Percentiles rank a stretch among this genome's conserved stretches.
phyloP scores from a whole-genome alignment of 495 filamentous ascomycete species.

The Annulohypoxylon maeteangense region DNA sequence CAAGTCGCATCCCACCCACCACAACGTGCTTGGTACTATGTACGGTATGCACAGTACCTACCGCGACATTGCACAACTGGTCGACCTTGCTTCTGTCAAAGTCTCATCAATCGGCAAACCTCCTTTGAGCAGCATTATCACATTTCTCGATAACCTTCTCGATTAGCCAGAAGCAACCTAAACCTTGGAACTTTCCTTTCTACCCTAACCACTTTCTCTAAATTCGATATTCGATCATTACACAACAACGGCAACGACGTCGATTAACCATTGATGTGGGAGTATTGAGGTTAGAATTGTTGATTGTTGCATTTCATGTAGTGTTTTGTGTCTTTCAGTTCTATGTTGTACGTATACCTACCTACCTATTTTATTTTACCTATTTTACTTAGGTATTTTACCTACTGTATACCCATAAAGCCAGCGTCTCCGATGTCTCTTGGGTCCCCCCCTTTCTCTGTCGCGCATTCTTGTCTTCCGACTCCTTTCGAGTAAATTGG shows the following conservation, averaged over 20 bases:
- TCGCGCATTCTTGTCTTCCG: conserved; percentile 33
- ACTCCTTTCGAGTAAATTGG: conserved; percentile 33
- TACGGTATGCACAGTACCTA: conserved; percentile 30
- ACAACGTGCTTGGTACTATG: conserved; percentile 17
- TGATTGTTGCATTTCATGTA: conserved; percentile 37
- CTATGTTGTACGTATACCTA: conserved; percentile 36
- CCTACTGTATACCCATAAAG: too few species aligned
- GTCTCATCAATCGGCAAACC: conserved; percentile 43
- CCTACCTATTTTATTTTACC: background rate
- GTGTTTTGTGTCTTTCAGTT: conserved; percentile 32
- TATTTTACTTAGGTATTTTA: too few species aligned
- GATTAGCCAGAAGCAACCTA: background rate
- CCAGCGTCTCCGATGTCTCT: background rate
- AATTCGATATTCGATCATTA: conserved; percentile 18
- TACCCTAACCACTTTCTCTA: conserved; percentile 7
- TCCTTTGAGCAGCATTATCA: conserved; percentile 44
- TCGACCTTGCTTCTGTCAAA: conserved; percentile 19
- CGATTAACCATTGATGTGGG: conserved; percentile 7
- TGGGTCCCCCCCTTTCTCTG: conserved; percentile 9
- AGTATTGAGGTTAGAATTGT: conserved; percentile 14
- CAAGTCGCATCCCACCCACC: conserved; percentile 21
- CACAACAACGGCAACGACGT: background rate
- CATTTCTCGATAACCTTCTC: conserved; percentile 26
- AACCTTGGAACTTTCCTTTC: conserved; percentile 18
- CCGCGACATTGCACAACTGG: conserved; percentile 23